These are phyloP conservation scores for Hanseniaspora hatyaiensis DNA, from an alignment of 805 yeast genomes.

Conservation along the genomic window DNA sequence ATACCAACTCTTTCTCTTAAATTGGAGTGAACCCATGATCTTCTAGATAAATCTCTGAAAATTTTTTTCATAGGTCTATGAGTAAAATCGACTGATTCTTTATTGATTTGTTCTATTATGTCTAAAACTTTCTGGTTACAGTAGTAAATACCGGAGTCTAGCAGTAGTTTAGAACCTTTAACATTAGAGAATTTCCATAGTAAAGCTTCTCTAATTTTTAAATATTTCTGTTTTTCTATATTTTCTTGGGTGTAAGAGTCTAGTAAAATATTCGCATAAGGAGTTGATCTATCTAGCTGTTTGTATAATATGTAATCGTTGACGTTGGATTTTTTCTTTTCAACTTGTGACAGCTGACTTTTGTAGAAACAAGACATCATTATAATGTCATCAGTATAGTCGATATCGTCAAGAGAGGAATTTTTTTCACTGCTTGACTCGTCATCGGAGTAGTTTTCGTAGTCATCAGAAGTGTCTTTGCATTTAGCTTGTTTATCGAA, in stretches of 20 bases:
- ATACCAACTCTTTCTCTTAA: conserved; percentile 53
- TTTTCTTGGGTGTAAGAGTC: conserved; percentile 62
- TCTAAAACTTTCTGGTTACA: conserved; percentile 44
- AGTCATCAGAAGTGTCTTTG: conserved; percentile 57
- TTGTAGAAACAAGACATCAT: conserved; percentile 17
- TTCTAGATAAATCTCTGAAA: conserved; percentile 75
- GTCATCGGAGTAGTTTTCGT: conserved; percentile 40
- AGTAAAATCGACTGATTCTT: conserved; percentile 24
- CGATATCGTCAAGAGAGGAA: neutral
- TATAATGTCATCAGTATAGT: conserved; percentile 8
- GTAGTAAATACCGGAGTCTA: conserved; percentile 64
- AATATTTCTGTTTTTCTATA: conserved; percentile 57
- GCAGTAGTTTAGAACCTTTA: conserved; percentile 60
- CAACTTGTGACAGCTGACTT: conserved; percentile 12
- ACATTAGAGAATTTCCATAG: conserved; percentile 79
- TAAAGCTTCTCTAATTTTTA: conserved; percentile 74
- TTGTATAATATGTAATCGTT: conserved; percentile 17
- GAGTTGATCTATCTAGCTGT: conserved; percentile 48
- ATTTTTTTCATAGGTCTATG: conserved; percentile 51
- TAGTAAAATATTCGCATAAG: conserved; percentile 46
- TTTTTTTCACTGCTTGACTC: conserved; percentile 1
- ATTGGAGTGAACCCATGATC: conserved; percentile 74
- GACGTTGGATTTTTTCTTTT: conserved; percentile 13
- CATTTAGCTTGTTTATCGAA: conserved; percentile 38
- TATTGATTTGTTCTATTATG: conserved; percentile 34